phyloP scores from a whole-genome alignment of 2,329 filamentous ascomycete species.

The Nigrograna mackinnonii region DNA sequence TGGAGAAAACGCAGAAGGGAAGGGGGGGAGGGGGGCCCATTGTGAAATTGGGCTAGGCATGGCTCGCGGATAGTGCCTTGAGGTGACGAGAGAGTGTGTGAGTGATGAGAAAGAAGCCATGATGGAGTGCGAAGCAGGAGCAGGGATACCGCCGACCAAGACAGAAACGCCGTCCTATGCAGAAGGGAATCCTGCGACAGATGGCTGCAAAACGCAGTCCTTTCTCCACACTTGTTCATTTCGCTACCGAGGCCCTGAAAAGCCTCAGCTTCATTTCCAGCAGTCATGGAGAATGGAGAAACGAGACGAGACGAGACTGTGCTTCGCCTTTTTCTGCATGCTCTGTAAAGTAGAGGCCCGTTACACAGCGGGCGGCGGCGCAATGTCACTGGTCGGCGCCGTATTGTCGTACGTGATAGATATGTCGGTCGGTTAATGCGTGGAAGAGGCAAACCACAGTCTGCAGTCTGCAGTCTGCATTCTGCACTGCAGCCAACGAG shows the following conservation, averaged over 20 bases:
- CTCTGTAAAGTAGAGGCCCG: conserved; percentile 5
- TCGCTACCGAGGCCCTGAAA: conserved; percentile 34
- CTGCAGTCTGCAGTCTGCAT: too few species aligned
- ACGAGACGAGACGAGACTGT: not conserved
- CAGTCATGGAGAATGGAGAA: not conserved
- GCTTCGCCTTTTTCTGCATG: too few species aligned
- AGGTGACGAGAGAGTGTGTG: too few species aligned
- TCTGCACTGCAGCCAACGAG: too few species aligned
- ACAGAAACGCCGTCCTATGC: conserved; percentile 22
- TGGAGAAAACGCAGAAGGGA: too few species aligned
- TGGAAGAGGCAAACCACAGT: conserved; percentile 1
- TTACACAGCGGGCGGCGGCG: conserved; percentile 25
- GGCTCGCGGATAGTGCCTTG: not conserved
- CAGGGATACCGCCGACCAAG: conserved; percentile 26
- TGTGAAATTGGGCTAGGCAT: not conserved
- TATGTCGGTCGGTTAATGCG: conserved; percentile 19
- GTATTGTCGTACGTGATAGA: conserved; percentile 16
- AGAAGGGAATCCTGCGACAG: conserved; percentile 32
- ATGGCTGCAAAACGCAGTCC: conserved; percentile 31
- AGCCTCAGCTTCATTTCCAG: conserved; percentile 28
- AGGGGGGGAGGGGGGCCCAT: not conserved
- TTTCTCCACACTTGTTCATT: conserved; percentile 43
- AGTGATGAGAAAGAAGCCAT: not conserved
- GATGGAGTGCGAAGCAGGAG: too few species aligned
- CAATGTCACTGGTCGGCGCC: conserved; percentile 20